phyloP scores from a whole-genome alignment of 352 stramenopile species.

The Phytophthora pinifolia region DNA sequence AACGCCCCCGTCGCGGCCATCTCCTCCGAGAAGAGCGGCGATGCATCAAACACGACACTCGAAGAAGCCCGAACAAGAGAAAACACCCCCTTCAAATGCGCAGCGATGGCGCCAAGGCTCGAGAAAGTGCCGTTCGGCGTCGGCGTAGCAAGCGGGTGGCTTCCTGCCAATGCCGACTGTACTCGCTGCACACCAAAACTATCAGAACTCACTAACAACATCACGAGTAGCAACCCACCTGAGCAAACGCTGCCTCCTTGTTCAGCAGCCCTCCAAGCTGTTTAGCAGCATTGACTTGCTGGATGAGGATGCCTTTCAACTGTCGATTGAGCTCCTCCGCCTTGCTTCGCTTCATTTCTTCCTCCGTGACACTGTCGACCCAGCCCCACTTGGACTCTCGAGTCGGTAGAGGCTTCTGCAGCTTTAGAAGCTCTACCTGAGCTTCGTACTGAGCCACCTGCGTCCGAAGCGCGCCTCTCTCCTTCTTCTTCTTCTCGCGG shows the following conservation, averaged over 20 bases:
- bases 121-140: background rate
- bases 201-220: background rate
- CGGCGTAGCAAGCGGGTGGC: background rate
- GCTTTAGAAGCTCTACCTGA: constrained; percentile 13
- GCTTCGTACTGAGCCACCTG: constrained; percentile 13
- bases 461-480: constrained; percentile 8
- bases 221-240: constrained; percentile 7
- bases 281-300: constrained; percentile 6
- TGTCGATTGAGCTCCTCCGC: constrained; percentile 20
- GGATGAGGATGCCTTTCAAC: constrained; percentile 6
- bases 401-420: background rate
- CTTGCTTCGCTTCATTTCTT: constrained; percentile 17
- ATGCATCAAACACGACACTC: constrained; percentile 7
- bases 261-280: background rate
- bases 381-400: constrained; percentile 17
- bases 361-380: constrained; percentile 1
- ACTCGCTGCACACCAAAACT: constrained; percentile 2
- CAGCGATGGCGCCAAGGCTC: background rate
- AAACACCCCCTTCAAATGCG: constrained; percentile 6
- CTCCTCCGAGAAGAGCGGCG: constrained; percentile 10
- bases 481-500: constrained; percentile 16
- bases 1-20: constrained; percentile 1
- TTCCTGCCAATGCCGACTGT: constrained; percentile 2
- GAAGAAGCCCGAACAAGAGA: background rate
- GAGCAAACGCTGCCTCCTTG: constrained; percentile 2